Evolutionary conservation across 1,284 basidiomycete genomes (phyloP).

Genomic region (Ganoderma boninense): DNA sequence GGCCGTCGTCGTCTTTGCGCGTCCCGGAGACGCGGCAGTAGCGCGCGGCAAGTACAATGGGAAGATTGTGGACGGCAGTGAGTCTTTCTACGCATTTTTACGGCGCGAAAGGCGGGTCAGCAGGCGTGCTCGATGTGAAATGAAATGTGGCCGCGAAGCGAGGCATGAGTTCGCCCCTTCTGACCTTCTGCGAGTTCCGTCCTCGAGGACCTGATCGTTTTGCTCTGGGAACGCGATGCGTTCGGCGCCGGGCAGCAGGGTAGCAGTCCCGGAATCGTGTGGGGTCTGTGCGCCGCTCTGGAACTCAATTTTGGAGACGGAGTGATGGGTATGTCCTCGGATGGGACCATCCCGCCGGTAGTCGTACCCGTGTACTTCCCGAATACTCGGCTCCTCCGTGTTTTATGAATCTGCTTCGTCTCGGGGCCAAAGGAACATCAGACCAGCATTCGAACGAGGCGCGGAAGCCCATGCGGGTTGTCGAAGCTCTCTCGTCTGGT

Average conservation of each 20-base stretch:
- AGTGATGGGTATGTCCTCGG: neutral
- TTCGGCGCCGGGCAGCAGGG: neutral
- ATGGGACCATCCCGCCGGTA: neutral
- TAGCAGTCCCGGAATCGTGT: neutral
- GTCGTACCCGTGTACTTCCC: neutral
- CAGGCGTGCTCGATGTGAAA: neutral
- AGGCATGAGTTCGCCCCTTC: neutral
- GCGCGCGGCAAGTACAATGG: slow-evolving; percentile 75
- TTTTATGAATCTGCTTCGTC: neutral
- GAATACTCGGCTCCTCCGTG: neutral
- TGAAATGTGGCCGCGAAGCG: neutral
- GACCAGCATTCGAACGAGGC: too few species aligned
- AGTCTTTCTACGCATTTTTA: slow-evolving; percentile 45
- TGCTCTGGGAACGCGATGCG: neutral
- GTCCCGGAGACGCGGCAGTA: slow-evolving; percentile 63
- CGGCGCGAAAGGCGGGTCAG: neutral
- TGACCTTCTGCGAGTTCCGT: neutral
- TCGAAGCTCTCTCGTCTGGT: too few species aligned
- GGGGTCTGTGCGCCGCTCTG: neutral
- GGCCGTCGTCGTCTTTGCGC: slow-evolving; percentile 73
- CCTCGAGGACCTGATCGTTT: neutral
- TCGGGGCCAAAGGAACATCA: neutral
- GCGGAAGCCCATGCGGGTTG: too few species aligned
- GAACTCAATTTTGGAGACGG: neutral
- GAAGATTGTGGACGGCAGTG: slow-evolving; percentile 79